phyloP scores from a whole-genome alignment of 2,329 filamentous ascomycete species.

The Sclerotinia trifoliorum region DNA sequence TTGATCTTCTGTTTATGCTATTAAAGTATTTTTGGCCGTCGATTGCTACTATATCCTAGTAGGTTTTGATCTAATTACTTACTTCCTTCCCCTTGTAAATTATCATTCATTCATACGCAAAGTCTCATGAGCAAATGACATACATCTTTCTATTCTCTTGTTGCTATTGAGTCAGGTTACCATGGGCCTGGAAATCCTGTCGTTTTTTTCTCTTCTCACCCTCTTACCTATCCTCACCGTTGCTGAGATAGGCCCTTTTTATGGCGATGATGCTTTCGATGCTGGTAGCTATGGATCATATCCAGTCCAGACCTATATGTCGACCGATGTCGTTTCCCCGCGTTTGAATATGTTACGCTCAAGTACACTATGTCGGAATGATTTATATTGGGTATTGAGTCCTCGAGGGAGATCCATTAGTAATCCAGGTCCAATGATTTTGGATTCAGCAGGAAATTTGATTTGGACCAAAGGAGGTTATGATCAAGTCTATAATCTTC shows the following conservation, averaged over 20 bases:
- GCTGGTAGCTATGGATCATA: conserved; percentile 41
- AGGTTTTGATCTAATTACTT: neutral
- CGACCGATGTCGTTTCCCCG: conserved; percentile 41
- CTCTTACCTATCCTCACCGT: neutral
- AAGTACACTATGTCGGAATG: conserved; percentile 43
- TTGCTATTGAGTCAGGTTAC: neutral
- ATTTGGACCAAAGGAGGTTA: conserved; percentile 46
- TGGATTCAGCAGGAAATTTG: conserved; percentile 46
- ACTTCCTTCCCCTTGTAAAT: neutral
- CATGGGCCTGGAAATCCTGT: conserved; percentile 5
- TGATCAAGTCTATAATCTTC: conserved; percentile 46
- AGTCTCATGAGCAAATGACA: neutral
- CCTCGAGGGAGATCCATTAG: conserved; percentile 41
- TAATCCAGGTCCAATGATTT: conserved; percentile 45
- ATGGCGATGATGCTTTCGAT: conserved; percentile 39
- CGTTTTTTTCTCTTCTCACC: neutral
- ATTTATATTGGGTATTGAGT: conserved; percentile 44
- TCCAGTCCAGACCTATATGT: conserved; percentile 41
- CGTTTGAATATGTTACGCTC: conserved; percentile 39
- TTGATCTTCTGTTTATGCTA: neutral
- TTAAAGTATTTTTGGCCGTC: neutral
- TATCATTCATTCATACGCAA: neutral
- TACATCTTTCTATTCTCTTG: neutral
- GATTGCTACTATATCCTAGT: conserved; percentile 2
- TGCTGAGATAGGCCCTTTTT: conserved; percentile 15